Evolutionary conservation across 495 filamentous ascomycete species (phyloP), one percentile per base, ranked within the genome.

Genomic region (Umbilicaria muhlenbergii): DNA sequence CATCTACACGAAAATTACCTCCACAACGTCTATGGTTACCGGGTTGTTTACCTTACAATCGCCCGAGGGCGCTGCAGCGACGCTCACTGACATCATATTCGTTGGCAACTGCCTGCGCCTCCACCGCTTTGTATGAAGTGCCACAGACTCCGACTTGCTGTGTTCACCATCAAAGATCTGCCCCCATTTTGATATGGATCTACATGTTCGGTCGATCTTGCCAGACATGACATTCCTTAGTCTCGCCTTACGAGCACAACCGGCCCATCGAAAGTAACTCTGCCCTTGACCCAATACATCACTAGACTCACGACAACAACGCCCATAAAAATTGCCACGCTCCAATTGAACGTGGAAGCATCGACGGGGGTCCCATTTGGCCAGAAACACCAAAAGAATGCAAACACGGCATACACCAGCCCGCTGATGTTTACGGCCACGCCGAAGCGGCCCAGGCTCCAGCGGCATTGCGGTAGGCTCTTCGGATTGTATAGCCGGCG

Each of bases 361-460:
- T 35, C 44, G 10, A 57, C 51, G 1, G 51, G 50, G 15, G 47
- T 52, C 5, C 33, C 19, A n/a, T 47, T 48, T 4, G 60, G 60
- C 53, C 53, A 60, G 45, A 62, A 62, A 15, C 45, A 48, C 44
- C 57, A 53, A 32, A 63, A 60, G n/a, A 62, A 54, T 6, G 51
- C 50, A 19, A 51, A 56, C 4, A 34, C 18, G 5, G 45, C 48
- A 35, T 55, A 63, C 3, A 37, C 33, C 10, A 63, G 42, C 1
- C 53, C 60, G 5, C 37, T 45, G n/a, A 52, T 17, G 38, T 65
- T 65, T 35, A 63, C 37, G 2, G 47, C 31, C 3, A 56, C 19
- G 7, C 58, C 61, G 15, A 32, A 56, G 0, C 24, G 16, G 38
- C 61, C 61, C 12, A 65, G 44, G 15, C 34, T 48, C 34, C 33